These are phyloP conservation scores for Epichloe festucae DNA, from an alignment of 2,329 filamentous ascomycete genomes.

Conservation along the genomic window DNA sequence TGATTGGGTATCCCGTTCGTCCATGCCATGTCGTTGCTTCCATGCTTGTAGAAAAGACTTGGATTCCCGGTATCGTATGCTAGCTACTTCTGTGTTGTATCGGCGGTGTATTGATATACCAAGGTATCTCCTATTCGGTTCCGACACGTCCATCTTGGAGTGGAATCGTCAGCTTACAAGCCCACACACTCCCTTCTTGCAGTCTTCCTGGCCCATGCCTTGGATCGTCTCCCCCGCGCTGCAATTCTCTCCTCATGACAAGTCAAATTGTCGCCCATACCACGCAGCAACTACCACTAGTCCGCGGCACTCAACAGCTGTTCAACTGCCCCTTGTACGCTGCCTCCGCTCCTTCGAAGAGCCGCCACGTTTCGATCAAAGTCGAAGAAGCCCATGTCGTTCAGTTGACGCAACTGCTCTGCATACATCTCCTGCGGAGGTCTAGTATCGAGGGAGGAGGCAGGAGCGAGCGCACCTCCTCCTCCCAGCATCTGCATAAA, in stretches of 20 bases:
- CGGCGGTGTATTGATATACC: not conserved
- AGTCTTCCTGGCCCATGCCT: not conserved
- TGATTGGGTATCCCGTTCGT: no score
- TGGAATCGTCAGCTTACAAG: not conserved
- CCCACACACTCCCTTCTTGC: not conserved
- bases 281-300: conserved; percentile 2
- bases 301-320: conserved; percentile 41
- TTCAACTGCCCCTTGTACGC: conserved; percentile 83
- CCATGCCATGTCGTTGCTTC: no score
- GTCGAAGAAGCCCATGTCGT: conserved; percentile 98
- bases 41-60: no score
- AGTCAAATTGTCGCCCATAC: not conserved
- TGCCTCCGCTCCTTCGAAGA: conserved; percentile 76
- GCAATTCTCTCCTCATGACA: not conserved
- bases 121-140: not conserved
- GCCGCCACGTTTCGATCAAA: conserved; percentile 90
- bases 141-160: not conserved
- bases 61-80: no score
- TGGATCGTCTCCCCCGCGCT: not conserved
- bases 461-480: conserved; percentile 19
- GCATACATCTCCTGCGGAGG: conserved; percentile 91
- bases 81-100: not conserved
- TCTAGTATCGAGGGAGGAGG: conserved; percentile 61
- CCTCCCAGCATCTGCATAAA: conserved; percentile 36
- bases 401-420: conserved; percentile 79